These are phyloP conservation scores for Lactarius indigo DNA, from an alignment of 768 basidiomycete species.

Conservation along the genomic window DNA sequence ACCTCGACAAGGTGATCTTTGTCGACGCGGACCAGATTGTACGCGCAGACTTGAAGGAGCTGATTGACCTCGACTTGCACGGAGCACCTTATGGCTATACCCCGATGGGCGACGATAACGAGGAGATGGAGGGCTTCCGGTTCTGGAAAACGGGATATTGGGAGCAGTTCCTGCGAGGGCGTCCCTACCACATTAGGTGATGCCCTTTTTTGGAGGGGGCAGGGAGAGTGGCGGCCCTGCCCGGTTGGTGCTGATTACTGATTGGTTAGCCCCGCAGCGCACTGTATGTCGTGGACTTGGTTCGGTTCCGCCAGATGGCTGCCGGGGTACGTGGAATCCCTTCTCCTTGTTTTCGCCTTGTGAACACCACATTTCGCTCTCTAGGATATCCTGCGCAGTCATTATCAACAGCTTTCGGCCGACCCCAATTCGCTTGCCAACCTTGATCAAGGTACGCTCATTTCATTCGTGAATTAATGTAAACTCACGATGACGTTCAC, in stretches of 20 bases:
- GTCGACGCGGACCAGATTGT: slow-evolving; percentile 99
- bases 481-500: background rate
- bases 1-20: no score
- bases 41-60: slow-evolving; percentile 89
- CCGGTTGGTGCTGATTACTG: no score
- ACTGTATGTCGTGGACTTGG: no score
- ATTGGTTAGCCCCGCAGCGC: no score
- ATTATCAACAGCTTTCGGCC: no score
- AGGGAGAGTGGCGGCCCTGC: background rate
- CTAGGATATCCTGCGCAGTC: no score
- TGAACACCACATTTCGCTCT: no score
- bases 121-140: slow-evolving; percentile 94
- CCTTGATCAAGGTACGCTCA: slow-evolving; percentile 74
- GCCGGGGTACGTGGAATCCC: no score
- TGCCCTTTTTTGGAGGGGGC: no score
- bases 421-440: slow-evolving; percentile 93
- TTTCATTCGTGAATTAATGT: background rate
- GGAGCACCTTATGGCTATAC: slow-evolving; percentile 95
- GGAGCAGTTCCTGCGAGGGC: slow-evolving; percentile 80
- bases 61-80: slow-evolving; percentile 86
- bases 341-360: no score
- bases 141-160: slow-evolving; percentile 99
- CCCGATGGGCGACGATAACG: slow-evolving; percentile 95
- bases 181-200: slow-evolving; percentile 93
- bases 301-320: no score